A percentile compares a stretch with the other conserved stretches of the same genome.
These are phyloP conservation scores for Pelargonium hybrid DNA, from an alignment of 441 rosid genomes.

Conservation along the genomic window DNA sequence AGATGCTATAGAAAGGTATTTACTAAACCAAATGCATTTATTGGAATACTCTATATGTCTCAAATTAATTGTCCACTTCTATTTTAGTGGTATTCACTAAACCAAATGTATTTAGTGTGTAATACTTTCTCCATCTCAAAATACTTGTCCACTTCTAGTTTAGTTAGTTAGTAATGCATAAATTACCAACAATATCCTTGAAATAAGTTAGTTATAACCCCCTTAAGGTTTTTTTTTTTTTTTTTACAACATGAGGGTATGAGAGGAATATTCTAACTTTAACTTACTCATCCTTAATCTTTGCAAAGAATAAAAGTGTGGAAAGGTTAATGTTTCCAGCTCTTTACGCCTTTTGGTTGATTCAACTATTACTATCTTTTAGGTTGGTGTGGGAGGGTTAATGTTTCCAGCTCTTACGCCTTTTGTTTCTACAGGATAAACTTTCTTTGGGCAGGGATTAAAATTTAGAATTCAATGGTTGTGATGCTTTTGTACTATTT, in stretches of 20 bases:
- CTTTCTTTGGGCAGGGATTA: background rate
- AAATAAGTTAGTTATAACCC: background rate
- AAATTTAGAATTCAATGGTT: background rate
- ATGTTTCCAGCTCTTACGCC: background rate
- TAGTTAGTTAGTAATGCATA: too few species aligned
- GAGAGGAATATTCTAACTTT: too few species aligned
- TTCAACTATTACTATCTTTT: background rate
- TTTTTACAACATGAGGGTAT: background rate
- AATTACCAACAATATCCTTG: too few species aligned
- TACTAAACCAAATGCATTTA: background rate
- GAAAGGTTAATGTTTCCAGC: background rate
- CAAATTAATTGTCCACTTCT: too few species aligned
- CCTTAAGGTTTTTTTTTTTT: background rate
- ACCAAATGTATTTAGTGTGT: too few species aligned
- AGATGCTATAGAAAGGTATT: constrained; percentile 36
- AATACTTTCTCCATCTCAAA: too few species aligned
- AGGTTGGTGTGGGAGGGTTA: background rate
- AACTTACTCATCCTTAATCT: too few species aligned
- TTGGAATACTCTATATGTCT: too few species aligned
- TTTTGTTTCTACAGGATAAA: background rate
- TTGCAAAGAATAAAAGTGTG: background rate
- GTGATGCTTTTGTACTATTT: background rate
- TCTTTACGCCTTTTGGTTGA: background rate
- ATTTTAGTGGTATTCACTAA: too few species aligned
- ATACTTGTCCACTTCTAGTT: too few species aligned